Evolutionary conservation across 768 basidiomycete species (phyloP).

Genomic region (Strobilomyces echinocephalus): DNA sequence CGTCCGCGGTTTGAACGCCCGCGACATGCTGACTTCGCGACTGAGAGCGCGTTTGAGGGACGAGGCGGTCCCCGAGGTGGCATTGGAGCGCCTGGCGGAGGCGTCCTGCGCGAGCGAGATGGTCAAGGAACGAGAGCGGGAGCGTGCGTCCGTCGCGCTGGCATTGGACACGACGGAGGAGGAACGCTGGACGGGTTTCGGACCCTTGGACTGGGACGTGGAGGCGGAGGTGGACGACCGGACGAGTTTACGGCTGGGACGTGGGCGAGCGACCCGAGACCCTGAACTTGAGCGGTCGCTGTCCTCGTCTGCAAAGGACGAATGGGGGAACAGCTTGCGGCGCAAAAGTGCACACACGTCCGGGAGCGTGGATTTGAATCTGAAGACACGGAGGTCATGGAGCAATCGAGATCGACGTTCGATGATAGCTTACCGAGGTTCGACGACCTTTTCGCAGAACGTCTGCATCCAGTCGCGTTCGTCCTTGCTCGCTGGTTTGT

Average conservation of each 20-base stretch:
- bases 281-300: conserved; percentile 10
- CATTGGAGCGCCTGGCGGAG: conserved; percentile 33
- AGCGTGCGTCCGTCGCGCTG: conserved; percentile 28
- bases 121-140: conserved; percentile 61
- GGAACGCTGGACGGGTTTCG: conserved; percentile 23
- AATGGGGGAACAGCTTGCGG: conserved; percentile 60
- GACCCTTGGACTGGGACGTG: conserved; percentile 8
- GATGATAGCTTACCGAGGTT: conserved; percentile 48
- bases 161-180: conserved; percentile 16
- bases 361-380: conserved; percentile 53
- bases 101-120: conserved; percentile 67
- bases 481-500: conserved; percentile 16
- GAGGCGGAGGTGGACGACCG: conserved; percentile 11
- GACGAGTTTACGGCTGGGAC: conserved; percentile 9
- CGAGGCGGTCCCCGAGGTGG: conserved; percentile 29
- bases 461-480: conserved; percentile 69
- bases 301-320: conserved; percentile 52
- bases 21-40: conserved; percentile 74
- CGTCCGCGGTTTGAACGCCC: conserved; percentile 52
- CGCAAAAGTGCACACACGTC: conserved; percentile 54
- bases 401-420: background rate
- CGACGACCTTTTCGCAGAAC: conserved; percentile 65
- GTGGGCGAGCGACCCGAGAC: conserved; percentile 5
- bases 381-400: conserved; percentile 19
- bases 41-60: conserved; percentile 53